These are phyloP conservation scores for Stropharia rugosoannulata DNA, from an alignment of 768 basidiomycete genomes.

Conservation along the genomic window DNA sequence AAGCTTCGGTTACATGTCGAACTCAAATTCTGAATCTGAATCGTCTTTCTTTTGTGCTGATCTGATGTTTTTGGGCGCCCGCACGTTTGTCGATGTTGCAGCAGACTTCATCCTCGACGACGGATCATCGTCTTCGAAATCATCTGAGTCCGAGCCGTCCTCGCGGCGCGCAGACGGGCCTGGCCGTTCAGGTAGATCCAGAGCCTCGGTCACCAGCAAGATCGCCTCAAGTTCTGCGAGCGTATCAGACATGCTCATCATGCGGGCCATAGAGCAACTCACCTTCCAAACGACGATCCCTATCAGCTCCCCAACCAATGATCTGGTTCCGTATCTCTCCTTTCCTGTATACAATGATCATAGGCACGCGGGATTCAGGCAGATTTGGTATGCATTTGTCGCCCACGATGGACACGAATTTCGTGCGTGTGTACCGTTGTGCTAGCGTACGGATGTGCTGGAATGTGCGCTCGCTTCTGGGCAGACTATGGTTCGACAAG, in stretches of 20 bases:
- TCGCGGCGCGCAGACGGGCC: constrained; percentile 26
- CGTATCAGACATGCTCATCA: neutral
- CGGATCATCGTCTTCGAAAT: constrained; percentile 45
- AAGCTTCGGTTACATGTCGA: constrained; percentile 39
- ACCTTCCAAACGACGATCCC: constrained; percentile 80
- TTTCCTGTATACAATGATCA: constrained; percentile 88
- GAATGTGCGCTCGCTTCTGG: constrained; percentile 75
- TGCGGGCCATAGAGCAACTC: constrained; percentile 12
- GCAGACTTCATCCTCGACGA: constrained; percentile 59
- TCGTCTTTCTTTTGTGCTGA: constrained; percentile 39
- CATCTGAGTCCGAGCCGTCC: constrained; percentile 42
- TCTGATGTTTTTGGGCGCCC: constrained; percentile 54
- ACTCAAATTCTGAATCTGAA: constrained; percentile 83
- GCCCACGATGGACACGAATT: constrained; percentile 94
- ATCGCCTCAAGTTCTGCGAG: constrained; percentile 67
- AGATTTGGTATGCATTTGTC: constrained; percentile 96
- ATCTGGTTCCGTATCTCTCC: constrained; percentile 91
- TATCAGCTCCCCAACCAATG: constrained; percentile 79
- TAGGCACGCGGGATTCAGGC: constrained; percentile 87
- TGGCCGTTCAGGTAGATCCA: constrained; percentile 56
- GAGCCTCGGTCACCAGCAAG: constrained; percentile 60
- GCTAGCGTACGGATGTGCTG: constrained; percentile 73
- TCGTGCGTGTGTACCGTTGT: constrained; percentile 82
- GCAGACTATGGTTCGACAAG: constrained; percentile 49
- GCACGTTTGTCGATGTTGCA: constrained; percentile 53